phyloP scores from a whole-genome alignment of 2,329 filamentous ascomycete species.

The Rhynchosporium agropyri region DNA sequence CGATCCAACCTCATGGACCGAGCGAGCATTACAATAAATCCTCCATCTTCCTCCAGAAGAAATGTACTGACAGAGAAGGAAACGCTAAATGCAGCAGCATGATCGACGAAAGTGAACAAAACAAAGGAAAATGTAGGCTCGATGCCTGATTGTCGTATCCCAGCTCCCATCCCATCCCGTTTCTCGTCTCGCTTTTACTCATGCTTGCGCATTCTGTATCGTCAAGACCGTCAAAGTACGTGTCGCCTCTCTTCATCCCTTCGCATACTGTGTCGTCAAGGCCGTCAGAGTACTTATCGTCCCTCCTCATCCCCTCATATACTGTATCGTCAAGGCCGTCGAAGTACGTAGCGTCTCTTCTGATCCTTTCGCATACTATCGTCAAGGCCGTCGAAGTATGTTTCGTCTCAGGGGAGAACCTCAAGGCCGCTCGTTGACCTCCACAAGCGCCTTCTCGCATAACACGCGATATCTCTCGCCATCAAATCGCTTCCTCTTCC shows the following conservation, averaged over 20 bases:
- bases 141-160: no score
- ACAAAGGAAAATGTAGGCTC: no score
- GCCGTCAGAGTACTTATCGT: not conserved
- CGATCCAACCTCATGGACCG: no score
- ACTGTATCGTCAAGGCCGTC: not conserved
- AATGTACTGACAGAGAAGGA: no score
- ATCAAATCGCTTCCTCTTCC: slow-evolving; percentile 36
- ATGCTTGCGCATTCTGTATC: slow-evolving; percentile 1
- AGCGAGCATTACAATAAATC: no score
- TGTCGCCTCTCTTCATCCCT: not conserved
- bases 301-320: not conserved
- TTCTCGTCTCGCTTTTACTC: not conserved
- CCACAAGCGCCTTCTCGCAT: slow-evolving; percentile 35
- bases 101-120: no score
- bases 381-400: not conserved
- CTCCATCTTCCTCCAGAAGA: no score
- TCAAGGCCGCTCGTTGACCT: slow-evolving; percentile 26
- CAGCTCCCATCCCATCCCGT: no score
- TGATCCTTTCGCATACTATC: slow-evolving; percentile 6
- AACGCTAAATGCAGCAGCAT: no score
- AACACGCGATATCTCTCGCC: slow-evolving; percentile 33
- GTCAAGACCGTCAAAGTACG: not conserved
- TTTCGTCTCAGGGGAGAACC: not conserved
- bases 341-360: not conserved
- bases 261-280: not conserved